Conservation (phyloP, 257 asterid species). For the Leptodermis oblonga region DNA sequence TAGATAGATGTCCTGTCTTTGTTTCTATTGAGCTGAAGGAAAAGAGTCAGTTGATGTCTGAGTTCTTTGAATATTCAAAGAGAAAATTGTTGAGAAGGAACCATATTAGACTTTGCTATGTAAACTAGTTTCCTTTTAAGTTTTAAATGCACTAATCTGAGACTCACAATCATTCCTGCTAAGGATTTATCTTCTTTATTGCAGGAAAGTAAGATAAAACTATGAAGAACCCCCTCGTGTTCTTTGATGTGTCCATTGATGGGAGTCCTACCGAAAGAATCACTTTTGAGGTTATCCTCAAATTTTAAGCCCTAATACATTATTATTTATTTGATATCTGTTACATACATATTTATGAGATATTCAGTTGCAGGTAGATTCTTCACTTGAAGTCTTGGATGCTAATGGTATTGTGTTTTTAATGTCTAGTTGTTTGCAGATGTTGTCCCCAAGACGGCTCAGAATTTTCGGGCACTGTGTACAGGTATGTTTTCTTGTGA, state of each 20-base stretch:
- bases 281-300: slow-evolving; percentile 60
- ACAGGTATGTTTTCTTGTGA: slow-evolving; percentile 49
- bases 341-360: background rate
- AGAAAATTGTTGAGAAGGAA: background rate
- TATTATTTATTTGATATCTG: background rate
- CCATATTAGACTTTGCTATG: background rate
- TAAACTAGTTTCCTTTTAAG: background rate
- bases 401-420: slow-evolving; percentile 8
- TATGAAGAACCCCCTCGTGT: slow-evolving; percentile 66
- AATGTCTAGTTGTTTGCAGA: slow-evolving; percentile 83
- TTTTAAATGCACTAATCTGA: background rate
- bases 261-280: slow-evolving; percentile 63
- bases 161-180: background rate
- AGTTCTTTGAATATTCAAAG: background rate
- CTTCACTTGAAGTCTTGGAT: background rate
- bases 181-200: slow-evolving; percentile 13
- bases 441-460: slow-evolving; percentile 92
- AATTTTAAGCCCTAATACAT: slow-evolving; percentile 2
- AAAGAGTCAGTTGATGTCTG: background rate
- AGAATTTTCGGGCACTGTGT: slow-evolving; percentile 93
- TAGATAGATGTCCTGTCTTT: background rate
- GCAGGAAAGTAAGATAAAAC: slow-evolving; percentile 44
- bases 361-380: background rate
- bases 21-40: background rate
- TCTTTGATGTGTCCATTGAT: slow-evolving; percentile 72